These are phyloP conservation scores for Melaleuca quinquenervia DNA, from an alignment of 345 rosid species.

Conservation along the genomic window DNA sequence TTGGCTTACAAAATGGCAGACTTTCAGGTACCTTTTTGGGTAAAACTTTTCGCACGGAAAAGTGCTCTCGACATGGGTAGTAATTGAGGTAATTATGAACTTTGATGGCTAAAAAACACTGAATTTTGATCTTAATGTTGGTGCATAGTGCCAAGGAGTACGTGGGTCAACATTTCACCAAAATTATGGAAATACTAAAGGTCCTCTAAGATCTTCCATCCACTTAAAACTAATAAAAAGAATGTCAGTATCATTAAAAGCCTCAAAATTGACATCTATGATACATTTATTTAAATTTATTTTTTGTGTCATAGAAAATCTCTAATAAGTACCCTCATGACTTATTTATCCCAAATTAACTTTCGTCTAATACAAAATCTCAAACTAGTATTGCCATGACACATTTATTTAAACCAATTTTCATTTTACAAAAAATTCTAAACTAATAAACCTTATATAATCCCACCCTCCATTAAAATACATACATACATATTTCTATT, in stretches of 20 bases:
- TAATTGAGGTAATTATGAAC: neutral
- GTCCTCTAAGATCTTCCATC: neutral
- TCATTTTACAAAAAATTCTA: neutral
- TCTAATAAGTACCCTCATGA: accelerated
- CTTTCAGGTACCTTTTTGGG: neutral
- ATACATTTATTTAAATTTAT: neutral
- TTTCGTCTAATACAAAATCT: neutral
- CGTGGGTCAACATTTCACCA: neutral
- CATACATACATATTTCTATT: neutral
- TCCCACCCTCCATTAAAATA: accelerated
- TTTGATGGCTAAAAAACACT: neutral
- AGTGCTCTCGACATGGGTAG: neutral
- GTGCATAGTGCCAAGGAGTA: neutral
- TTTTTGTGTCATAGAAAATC: accelerated
- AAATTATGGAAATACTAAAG: neutral
- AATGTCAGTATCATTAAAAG: neutral
- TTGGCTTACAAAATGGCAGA: neutral
- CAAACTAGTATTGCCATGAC: accelerated
- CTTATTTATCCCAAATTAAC: neutral
- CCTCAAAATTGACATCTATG: accelerated
- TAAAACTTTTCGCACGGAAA: neutral
- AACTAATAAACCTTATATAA: accelerated
- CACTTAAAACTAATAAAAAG: neutral
- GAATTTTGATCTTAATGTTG: neutral
- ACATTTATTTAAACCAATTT: neutral